A percentile compares a stretch with the other conserved stretches of the same genome.
These are phyloP conservation scores for Bolboschoenoplectus hybrid DNA, from an alignment of 202 grass and related monocot genomes.

Conservation along the genomic window DNA sequence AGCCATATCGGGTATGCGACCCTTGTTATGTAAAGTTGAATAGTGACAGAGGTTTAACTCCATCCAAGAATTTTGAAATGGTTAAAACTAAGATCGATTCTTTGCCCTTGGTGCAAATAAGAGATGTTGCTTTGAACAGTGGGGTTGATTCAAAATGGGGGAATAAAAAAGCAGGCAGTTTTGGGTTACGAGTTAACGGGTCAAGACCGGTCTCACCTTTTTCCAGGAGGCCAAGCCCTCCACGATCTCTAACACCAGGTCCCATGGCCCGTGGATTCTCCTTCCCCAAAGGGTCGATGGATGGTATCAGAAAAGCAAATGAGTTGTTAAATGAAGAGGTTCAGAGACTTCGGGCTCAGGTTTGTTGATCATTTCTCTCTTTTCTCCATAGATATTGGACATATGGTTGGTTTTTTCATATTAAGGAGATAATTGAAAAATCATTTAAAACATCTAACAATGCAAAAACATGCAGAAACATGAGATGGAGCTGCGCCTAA, in stretches of 20 bases:
- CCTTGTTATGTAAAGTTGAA: slow-evolving; percentile 84
- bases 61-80: slow-evolving; percentile 77
- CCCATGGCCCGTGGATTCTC: slow-evolving; percentile 73
- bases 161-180: slow-evolving; percentile 55
- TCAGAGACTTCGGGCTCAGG: slow-evolving; percentile 70
- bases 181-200: slow-evolving; percentile 57
- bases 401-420: neutral
- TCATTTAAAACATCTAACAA: slow-evolving; percentile 3
- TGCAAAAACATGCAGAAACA: slow-evolving; percentile 25
- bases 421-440: slow-evolving; percentile 8
- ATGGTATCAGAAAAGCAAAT: slow-evolving; percentile 80
- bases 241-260: slow-evolving; percentile 78
- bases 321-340: slow-evolving; percentile 87
- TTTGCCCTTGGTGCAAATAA: slow-evolving; percentile 81
- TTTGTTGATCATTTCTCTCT: slow-evolving; percentile 39
- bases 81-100: slow-evolving; percentile 63
- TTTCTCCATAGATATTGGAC: neutral
- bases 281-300: slow-evolving; percentile 68
- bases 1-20: slow-evolving; percentile 94
- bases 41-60: slow-evolving; percentile 53
- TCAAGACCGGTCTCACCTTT: slow-evolving; percentile 97
- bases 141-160: slow-evolving; percentile 53
- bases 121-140: slow-evolving; percentile 70
- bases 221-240: slow-evolving; percentile 75
- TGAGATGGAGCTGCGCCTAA: neutral